Conservation (phyloP, 345 rosid genomes). For the Erodium maritimum region DNA sequence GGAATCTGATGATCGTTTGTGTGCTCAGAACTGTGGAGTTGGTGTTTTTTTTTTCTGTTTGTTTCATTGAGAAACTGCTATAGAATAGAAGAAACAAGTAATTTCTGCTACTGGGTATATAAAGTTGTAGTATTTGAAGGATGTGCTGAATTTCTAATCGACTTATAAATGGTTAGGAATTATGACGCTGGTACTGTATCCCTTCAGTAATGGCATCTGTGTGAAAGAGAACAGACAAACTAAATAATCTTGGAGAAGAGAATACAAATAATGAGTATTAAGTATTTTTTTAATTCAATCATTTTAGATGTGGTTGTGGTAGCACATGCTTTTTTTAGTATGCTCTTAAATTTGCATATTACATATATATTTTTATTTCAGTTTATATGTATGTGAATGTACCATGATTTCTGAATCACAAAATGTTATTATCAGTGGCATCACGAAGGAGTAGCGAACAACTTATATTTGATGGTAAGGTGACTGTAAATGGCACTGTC, state of each 20-base stretch:
- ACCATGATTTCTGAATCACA: background rate
- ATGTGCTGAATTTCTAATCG: background rate
- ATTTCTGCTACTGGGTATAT: background rate
- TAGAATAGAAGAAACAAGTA: too few relatives aligned
- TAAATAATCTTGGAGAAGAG: too few relatives aligned
- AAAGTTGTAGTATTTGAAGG: background rate
- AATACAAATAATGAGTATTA: too few relatives aligned
- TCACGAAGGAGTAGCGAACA: constrained; percentile 83
- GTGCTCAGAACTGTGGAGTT: background rate
- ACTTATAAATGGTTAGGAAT: too few relatives aligned
- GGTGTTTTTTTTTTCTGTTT: background rate
- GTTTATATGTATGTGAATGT: background rate
- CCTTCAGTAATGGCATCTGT: too few relatives aligned
- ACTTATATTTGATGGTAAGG: constrained; percentile 74
- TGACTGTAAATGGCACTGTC: constrained; percentile 73
- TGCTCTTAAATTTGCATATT: background rate
- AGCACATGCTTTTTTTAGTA: background rate
- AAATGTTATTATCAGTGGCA: constrained; percentile 41
- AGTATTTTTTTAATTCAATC: too few relatives aligned
- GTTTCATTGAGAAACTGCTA: too few relatives aligned
- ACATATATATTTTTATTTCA: background rate
- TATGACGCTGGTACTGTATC: too few relatives aligned
- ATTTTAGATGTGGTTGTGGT: too few relatives aligned
- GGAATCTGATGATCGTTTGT: background rate
- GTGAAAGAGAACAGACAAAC: too few relatives aligned